Conservation (phyloP, 2,329 filamentous ascomycete genomes). For the Neopestalotiopsis clavispora region DNA sequence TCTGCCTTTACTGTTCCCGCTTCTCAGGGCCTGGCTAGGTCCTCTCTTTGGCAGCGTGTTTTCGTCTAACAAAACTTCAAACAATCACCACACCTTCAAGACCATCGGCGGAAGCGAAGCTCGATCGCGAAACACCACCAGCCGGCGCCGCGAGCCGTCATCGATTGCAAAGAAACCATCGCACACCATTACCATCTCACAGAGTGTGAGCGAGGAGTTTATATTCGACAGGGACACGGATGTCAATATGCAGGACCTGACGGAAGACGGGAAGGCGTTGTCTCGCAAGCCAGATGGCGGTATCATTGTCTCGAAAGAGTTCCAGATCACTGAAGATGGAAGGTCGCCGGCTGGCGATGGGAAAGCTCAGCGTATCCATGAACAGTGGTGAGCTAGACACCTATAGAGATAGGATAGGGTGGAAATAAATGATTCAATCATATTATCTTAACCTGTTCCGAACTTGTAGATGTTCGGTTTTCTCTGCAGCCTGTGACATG, state of each 20-base stretch:
- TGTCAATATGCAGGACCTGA: conserved; percentile 42
- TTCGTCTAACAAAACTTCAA: conserved; percentile 41
- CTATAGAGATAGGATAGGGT: not conserved
- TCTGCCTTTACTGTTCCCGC: conserved; percentile 48
- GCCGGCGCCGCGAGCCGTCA: conserved; percentile 27
- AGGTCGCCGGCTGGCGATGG: not conserved
- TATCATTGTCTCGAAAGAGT: not conserved
- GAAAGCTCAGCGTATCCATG: not conserved
- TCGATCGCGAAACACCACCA: conserved; percentile 15
- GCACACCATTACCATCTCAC: conserved; percentile 36
- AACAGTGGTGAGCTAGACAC: not conserved
- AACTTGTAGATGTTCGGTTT: too few relatives aligned
- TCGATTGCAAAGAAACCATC: conserved; percentile 26
- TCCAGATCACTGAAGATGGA: not conserved
- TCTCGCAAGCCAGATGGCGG: not conserved
- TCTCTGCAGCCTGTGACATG: not conserved
- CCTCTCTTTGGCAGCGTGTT: conserved; percentile 38
- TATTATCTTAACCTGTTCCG: too few relatives aligned
- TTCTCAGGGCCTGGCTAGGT: conserved; percentile 42
- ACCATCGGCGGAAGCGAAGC: conserved; percentile 43
- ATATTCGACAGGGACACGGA: conserved; percentile 40
- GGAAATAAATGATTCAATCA: not conserved
- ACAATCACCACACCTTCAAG: conserved; percentile 35
- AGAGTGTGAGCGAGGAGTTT: conserved; percentile 47
- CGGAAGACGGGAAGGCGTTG: not conserved